Base-by-base conservation (phyloP, 2,329 filamentous ascomycete species). In the Pseudocercospora vitis region DNA sequence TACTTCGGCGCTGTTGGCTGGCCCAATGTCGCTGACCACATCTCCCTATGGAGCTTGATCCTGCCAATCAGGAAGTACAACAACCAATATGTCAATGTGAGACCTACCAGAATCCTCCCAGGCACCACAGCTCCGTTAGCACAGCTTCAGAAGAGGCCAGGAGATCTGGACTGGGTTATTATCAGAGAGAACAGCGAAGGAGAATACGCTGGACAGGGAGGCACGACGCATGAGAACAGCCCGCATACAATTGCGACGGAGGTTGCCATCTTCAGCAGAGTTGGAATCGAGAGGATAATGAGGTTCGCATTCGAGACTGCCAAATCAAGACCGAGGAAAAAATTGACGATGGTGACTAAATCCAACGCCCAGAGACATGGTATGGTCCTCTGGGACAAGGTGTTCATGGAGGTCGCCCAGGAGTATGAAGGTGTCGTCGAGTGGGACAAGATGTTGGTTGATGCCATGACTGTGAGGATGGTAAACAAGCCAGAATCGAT, bases 51-150 rank as follows among this genome's bases (percentile, higher is more conserved):
- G 85, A 78, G 79, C 6, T 78, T 86, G 26, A 80, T 86, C 39
- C 73, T 88, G 6, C 83, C 83, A 14, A 87, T 88, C 63, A 80
- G 85, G 31, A 82, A 86, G 48, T 77, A 82, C 31, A 77, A 88
- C 40, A 84, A 87, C 56, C 84, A 87, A 63, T 88, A 86, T 63
- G 79, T 86, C 59, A 88, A 87, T 58, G 77, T 88, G 0, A 78
- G 85, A 0, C 86, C 69, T 0, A 76, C 74, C 6, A 65, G 73
- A 14, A 74, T 78, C 44, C 59, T 78, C 2, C 66, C 68, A 4
- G 75, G 75, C 12, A 74, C 70, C 6, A 65, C 62, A 6, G 71
- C 72, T 19, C 75, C 75, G 1, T 55, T 78, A 5, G 65, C 65
- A 4, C 67, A 71, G 26, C 70, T 70, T 49, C 58, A 68, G 39